These are phyloP conservation scores for Fusarium penzigii DNA, from an alignment of 2,329 filamentous ascomycete species.

Conservation along the genomic window DNA sequence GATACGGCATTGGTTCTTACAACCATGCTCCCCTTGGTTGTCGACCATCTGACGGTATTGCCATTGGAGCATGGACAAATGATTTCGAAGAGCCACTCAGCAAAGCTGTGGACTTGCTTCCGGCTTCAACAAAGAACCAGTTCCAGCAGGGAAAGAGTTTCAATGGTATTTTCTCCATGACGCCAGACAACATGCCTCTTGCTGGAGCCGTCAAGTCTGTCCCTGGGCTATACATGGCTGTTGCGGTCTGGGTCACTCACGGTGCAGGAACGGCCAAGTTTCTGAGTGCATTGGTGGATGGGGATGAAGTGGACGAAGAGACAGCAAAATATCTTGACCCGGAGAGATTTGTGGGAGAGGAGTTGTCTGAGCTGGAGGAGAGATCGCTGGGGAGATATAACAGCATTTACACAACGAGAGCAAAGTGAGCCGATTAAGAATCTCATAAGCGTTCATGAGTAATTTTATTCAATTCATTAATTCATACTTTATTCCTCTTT, in stretches of 20 bases:
- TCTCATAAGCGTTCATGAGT: too few species aligned
- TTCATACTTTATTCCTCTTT: background rate
- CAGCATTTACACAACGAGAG: constrained; percentile 7
- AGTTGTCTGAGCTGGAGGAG: constrained; percentile 8
- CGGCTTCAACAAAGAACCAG: background rate
- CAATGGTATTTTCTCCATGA: constrained; percentile 30
- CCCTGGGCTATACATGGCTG: constrained; percentile 12
- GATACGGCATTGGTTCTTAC: constrained; percentile 24
- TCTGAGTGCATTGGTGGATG: constrained; percentile 13
- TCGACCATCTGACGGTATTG: constrained; percentile 6
- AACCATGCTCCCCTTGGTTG: constrained; percentile 18
- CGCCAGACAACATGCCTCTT: constrained; percentile 27
- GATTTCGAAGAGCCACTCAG: constrained; percentile 19
- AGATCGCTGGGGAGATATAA: constrained; percentile 22
- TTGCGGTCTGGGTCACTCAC: constrained; percentile 27
- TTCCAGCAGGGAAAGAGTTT: constrained; percentile 8
- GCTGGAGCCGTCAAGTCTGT: constrained; percentile 12
- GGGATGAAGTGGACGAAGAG: constrained; percentile 5
- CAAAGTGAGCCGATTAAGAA: background rate
- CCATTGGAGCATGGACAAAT: constrained; percentile 18
- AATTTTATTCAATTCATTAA: background rate
- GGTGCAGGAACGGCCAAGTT: constrained; percentile 21
- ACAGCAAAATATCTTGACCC: constrained; percentile 15
- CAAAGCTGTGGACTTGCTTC: constrained; percentile 10
- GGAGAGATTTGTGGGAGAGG: constrained; percentile 19